Evolutionary conservation across 768 basidiomycete genomes (phyloP), one percentile per base, ranked within the genome.

Genomic region (Lyophyllum semitale): DNA sequence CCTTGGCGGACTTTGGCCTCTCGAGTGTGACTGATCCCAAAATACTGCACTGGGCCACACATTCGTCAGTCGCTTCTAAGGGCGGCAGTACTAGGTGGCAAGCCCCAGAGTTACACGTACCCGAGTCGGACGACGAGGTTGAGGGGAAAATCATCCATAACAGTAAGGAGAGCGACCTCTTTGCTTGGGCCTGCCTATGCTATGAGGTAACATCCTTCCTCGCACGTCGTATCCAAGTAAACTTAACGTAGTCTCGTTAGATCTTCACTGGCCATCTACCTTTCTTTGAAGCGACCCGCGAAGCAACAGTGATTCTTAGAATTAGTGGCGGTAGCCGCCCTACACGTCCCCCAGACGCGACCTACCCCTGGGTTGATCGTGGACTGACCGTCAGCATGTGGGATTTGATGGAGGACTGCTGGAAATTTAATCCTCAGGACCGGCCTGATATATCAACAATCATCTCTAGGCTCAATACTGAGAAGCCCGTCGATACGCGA

Each of bases 1-100:
- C 58, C 25, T 37, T 68, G 11, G 63, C 60, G 0, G 65, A 66
- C 40, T 66, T 68, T 32, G 65, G 65, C 3, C 42, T 68, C 7
- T 65, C 65, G 2, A 57, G 46, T 6, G 49, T 65, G 8, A 51
- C 51, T 13, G 59, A 63, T 37, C 27, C 49, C 4, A 3, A 55
- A 6, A 60, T 60, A 29, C 15, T 57, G 8, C 38, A 48, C 3
- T 66, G 63, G 65, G 50, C 54, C 4, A 50, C 57, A 6, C 55
- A 60, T n/a, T 60, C 59, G 0, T 32, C 55, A 1, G 42, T 42
- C 9, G 55, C 59, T 8, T 60, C 55, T 8, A 40, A 44, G 0
- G 55, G 59, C 4, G 59, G 59, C 0, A 53, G 50, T 25, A 7
- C 8, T 9, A 48, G 59, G 46, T 57, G 55, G 55, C 55, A 48